Conservation (phyloP, 2,329 filamentous ascomycete genomes). For the Cordyceps cateniannulata region DNA sequence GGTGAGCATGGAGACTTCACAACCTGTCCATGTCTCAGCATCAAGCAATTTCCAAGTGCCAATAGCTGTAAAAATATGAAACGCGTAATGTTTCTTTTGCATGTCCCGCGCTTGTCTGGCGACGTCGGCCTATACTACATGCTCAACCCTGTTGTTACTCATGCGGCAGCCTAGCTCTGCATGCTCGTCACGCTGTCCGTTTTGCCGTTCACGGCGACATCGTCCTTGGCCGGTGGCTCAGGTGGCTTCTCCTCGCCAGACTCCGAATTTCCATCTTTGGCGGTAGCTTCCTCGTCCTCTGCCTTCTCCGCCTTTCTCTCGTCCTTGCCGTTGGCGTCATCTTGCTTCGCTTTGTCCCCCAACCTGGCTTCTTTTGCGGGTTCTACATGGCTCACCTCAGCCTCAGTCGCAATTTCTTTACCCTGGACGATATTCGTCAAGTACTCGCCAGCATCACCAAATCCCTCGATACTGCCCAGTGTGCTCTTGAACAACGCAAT, state of each 20-base stretch:
- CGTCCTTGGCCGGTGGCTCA: neutral
- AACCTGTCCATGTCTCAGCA: no score
- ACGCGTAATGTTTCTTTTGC: no score
- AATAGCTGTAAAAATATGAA: no score
- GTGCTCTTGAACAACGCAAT: slow-evolving; percentile 65
- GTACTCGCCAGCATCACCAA: slow-evolving; percentile 64
- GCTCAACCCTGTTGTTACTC: neutral
- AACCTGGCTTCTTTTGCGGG: slow-evolving; percentile 15
- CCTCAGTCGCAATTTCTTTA: slow-evolving; percentile 40
- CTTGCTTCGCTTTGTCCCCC: slow-evolving; percentile 15
- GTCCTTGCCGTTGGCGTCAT: slow-evolving; percentile 10
- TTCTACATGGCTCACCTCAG: neutral
- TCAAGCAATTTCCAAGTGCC: no score
- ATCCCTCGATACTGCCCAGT: slow-evolving; percentile 72
- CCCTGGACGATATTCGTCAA: slow-evolving; percentile 58
- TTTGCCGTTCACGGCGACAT: neutral
- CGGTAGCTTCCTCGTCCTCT: neutral
- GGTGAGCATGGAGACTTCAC: no score
- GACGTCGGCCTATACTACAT: neutral
- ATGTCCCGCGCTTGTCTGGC: neutral
- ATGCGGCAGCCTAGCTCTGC: neutral
- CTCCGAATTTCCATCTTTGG: slow-evolving; percentile 17
- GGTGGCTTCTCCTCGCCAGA: neutral
- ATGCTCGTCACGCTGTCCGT: neutral
- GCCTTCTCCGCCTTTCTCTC: slow-evolving; percentile 15